phyloP scores from a whole-genome alignment of 202 grass and related monocot species.

The Bolboschoenoplectus hybrid region DNA sequence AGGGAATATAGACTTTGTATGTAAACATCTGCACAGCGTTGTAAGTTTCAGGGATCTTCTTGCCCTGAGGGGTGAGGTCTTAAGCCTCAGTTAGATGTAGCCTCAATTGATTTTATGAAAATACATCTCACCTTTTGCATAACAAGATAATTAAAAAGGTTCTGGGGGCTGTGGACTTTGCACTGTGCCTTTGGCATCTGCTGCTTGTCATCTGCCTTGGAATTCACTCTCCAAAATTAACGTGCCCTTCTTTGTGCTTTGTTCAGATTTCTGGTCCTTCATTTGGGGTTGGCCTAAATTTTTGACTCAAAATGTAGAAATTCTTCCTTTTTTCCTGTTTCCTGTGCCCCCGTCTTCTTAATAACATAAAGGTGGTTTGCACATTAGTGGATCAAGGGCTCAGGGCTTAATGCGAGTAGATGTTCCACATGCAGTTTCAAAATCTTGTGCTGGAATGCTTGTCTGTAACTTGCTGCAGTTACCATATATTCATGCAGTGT shows the following conservation, averaged over 20 bases:
- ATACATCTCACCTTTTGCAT: background rate
- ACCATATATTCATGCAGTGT: background rate
- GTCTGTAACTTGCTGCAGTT: conserved; percentile 17
- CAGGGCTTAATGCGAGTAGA: background rate
- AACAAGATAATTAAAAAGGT: background rate
- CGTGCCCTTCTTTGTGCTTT: background rate
- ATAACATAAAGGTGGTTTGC: conserved; percentile 5
- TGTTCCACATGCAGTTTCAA: background rate
- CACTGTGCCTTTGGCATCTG: background rate
- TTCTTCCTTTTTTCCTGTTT: background rate
- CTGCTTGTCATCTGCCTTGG: background rate
- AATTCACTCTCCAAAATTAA: conserved; percentile 14
- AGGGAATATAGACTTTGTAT: conserved; percentile 1
- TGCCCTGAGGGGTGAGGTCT: background rate
- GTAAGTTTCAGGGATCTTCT: background rate
- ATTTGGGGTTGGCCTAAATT: background rate
- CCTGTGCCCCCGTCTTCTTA: background rate
- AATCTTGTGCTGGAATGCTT: background rate
- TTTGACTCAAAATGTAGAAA: background rate
- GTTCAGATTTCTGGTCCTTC: background rate
- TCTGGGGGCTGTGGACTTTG: background rate
- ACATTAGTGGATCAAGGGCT: background rate
- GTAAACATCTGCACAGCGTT: background rate
- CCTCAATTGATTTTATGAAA: conserved; percentile 1
- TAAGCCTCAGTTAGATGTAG: background rate